Conservation (phyloP, 164 flowering plant genomes). For the Chimonanthus praecox region DNA sequence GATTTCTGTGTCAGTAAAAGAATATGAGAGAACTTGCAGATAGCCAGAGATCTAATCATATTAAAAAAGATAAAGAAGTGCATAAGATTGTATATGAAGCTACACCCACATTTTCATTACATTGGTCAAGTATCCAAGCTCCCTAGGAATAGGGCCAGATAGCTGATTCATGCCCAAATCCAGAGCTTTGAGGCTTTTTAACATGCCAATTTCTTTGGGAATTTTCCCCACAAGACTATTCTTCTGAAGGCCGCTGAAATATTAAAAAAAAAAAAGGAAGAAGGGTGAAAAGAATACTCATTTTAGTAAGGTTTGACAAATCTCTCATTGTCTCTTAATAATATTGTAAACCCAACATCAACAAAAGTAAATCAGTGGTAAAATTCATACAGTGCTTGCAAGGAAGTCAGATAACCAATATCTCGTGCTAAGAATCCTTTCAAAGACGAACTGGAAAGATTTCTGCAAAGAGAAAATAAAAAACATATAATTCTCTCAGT, state of each 20-base stretch:
- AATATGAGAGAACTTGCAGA: not conserved
- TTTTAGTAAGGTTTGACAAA: not conserved
- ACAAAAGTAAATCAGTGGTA: not conserved
- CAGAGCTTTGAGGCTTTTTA: constrained; percentile 60
- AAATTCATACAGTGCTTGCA: constrained; percentile 66
- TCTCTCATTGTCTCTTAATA: not conserved
- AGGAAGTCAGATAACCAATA: constrained; percentile 47
- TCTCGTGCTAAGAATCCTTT: constrained; percentile 79
- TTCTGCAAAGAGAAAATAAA: constrained; percentile 43
- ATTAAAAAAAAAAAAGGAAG: constrained; percentile 3
- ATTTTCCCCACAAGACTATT: constrained; percentile 70
- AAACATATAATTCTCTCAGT: not conserved
- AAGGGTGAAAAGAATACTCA: constrained; percentile 3
- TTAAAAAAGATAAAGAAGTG: not conserved
- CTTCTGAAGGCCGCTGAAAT: constrained; percentile 54
- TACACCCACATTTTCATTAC: constrained; percentile 47
- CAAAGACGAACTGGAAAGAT: constrained; percentile 51
- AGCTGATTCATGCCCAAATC: constrained; percentile 82
- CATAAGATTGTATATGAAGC: not conserved
- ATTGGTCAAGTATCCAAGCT: constrained; percentile 57
- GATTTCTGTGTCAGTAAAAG: constrained; percentile 43
- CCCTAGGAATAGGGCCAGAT: constrained; percentile 74
- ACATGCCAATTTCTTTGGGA: constrained; percentile 67
- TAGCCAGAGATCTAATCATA: not conserved
- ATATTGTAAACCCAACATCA: not conserved